Conservation (phyloP, 2,329 filamentous ascomycete species). For the Blastomyces silverae region DNA sequence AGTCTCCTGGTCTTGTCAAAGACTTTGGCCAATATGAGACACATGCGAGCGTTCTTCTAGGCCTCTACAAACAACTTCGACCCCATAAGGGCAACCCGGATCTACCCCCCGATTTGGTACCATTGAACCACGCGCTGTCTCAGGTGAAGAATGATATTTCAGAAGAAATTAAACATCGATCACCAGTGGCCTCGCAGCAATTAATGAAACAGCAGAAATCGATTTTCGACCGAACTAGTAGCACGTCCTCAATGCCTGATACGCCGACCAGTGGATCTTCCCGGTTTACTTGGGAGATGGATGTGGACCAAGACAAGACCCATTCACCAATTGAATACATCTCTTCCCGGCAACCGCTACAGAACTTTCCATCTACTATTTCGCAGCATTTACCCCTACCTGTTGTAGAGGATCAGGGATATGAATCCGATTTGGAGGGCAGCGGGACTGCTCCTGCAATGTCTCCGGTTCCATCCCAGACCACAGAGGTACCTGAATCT, state of each 20-base stretch:
- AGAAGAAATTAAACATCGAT: slow-evolving; percentile 38
- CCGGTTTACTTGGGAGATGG: slow-evolving; percentile 23
- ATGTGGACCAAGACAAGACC: slow-evolving; percentile 16
- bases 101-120: slow-evolving; percentile 21
- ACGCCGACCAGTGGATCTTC: slow-evolving; percentile 29
- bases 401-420: slow-evolving; percentile 17
- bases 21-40: slow-evolving; percentile 46
- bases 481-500: slow-evolving; percentile 26
- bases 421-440: slow-evolving; percentile 17
- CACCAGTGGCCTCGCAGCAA: slow-evolving; percentile 39
- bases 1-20: slow-evolving; percentile 38
- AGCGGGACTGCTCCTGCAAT: slow-evolving; percentile 18
- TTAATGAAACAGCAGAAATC: slow-evolving; percentile 35
- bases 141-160: slow-evolving; percentile 35
- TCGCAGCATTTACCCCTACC: slow-evolving; percentile 14
- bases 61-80: slow-evolving; percentile 35
- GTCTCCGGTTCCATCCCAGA: slow-evolving; percentile 20
- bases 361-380: slow-evolving; percentile 18
- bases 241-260: slow-evolving; percentile 40
- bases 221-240: slow-evolving; percentile 44
- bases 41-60: slow-evolving; percentile 38
- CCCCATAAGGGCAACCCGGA: slow-evolving; percentile 25
- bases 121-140: slow-evolving; percentile 25
- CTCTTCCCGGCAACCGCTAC: not conserved
- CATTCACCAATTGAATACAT: slow-evolving; percentile 20